Conservation (phyloP, 2,329 filamentous ascomycete genomes). For the Alternaria sp. region DNA sequence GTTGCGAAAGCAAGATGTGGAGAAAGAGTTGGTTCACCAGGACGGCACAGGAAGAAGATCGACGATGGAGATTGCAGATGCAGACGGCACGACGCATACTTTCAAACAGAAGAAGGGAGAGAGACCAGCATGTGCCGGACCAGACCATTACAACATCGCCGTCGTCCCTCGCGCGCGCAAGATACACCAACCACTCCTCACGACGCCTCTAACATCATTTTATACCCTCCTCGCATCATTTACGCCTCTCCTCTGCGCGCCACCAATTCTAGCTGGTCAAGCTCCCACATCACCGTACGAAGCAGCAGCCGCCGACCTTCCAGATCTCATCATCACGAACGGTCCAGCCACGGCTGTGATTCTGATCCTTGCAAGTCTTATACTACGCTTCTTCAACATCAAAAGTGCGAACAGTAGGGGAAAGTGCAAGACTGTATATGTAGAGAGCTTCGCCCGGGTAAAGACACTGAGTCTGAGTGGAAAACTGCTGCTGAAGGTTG, state of each 20-base stretch:
- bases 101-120: conserved; percentile 2
- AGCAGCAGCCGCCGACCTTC: conserved; percentile 58
- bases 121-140: conserved; percentile 26
- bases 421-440: conserved; percentile 78
- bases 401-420: conserved; percentile 52
- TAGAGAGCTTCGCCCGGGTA: conserved; percentile 93
- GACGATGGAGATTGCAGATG: conserved; percentile 12
- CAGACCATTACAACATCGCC: conserved; percentile 67
- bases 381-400: conserved; percentile 63
- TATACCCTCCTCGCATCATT: conserved; percentile 71
- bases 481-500: conserved; percentile 73
- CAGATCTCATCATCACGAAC: conserved; percentile 83
- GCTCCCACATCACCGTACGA: conserved; percentile 26
- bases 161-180: conserved; percentile 77
- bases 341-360: conserved; percentile 89
- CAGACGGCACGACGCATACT: conserved; percentile 9
- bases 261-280: conserved; percentile 26
- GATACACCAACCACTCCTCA: conserved; percentile 81
- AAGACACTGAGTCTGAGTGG: conserved; percentile 85
- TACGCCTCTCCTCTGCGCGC: conserved; percentile 59
- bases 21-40: background rate
- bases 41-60: background rate
- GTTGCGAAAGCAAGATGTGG: conserved; percentile 8
- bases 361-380: conserved; percentile 66
- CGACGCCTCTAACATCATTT: conserved; percentile 74